phyloP scores from a whole-genome alignment of 2,329 filamentous ascomycete species.

The Acephala macrosclerotiorum region DNA sequence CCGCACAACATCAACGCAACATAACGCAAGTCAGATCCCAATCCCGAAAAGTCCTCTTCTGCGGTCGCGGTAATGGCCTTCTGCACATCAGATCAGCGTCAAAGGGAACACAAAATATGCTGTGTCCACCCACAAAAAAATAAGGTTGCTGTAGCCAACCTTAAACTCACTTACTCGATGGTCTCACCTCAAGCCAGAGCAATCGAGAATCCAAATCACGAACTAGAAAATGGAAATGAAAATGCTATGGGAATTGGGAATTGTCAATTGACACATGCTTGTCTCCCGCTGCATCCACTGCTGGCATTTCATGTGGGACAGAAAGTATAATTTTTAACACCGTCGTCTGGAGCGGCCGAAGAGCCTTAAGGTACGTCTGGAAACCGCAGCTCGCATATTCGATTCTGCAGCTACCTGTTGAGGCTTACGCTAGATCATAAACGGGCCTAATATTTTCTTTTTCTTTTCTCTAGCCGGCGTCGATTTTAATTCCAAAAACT shows the following conservation, averaged over 20 bases:
- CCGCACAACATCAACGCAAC: background rate
- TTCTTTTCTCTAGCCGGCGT: too few relatives aligned
- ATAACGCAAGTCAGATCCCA: background rate
- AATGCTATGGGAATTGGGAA: too few relatives aligned
- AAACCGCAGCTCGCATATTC: background rate
- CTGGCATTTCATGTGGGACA: background rate
- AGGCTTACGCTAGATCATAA: too few relatives aligned
- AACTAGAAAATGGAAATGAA: background rate
- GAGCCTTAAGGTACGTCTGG: background rate
- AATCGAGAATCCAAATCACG: background rate
- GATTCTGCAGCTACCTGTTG: background rate
- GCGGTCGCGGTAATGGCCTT: background rate
- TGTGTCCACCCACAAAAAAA: slow-evolving; percentile 3
- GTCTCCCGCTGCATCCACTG: background rate
- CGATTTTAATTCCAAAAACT: background rate
- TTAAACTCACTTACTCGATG: slow-evolving; percentile 4
- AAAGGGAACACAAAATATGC: slow-evolving; percentile 5
- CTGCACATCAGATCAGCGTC: background rate
- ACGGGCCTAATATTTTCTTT: too few relatives aligned
- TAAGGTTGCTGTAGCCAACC: background rate
- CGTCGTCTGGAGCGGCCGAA: background rate
- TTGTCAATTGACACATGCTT: background rate
- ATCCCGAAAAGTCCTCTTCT: background rate
- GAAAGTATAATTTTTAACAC: background rate
- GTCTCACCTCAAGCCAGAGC: background rate